Conservation (phyloP, 2,329 filamentous ascomycete genomes). For the Paraconiothyrium sp. region DNA sequence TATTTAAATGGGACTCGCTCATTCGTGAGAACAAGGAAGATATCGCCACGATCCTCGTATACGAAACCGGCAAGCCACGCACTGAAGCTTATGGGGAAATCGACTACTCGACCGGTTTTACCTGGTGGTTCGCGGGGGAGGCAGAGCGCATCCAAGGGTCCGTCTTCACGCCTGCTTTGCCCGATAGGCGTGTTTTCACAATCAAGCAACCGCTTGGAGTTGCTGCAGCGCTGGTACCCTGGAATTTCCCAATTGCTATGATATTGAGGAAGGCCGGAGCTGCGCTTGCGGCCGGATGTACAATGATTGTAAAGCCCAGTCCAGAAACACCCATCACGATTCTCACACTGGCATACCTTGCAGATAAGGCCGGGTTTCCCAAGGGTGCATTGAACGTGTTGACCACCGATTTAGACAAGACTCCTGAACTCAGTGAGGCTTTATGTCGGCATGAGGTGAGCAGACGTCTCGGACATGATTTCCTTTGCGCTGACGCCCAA, state of each 20-base stretch:
- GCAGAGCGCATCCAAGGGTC: constrained; percentile 71
- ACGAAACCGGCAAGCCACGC: constrained; percentile 66
- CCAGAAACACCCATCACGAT: constrained; percentile 53
- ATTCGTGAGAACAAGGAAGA: constrained; percentile 71
- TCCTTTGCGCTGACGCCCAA: background rate
- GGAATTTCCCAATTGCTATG: constrained; percentile 77
- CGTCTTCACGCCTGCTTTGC: constrained; percentile 66
- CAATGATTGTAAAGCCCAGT: constrained; percentile 68
- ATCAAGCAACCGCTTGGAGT: constrained; percentile 80
- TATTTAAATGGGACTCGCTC: constrained; percentile 72
- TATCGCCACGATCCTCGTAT: constrained; percentile 69
- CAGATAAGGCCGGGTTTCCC: constrained; percentile 58
- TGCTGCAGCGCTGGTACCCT: constrained; percentile 73
- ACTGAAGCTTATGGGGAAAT: constrained; percentile 63
- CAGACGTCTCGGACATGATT: background rate
- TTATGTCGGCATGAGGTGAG: constrained; percentile 63
- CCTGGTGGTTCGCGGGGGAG: constrained; percentile 68
- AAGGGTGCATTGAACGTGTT: constrained; percentile 69
- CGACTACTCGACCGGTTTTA: constrained; percentile 64
- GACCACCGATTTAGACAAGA: constrained; percentile 67
- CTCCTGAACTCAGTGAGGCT: constrained; percentile 63
- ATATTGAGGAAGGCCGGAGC: constrained; percentile 73
- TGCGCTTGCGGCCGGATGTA: constrained; percentile 75
- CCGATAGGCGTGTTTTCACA: constrained; percentile 72
- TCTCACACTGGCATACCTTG: constrained; percentile 50